A percentile compares a stretch with the other conserved stretches of the same genome.
Evolutionary conservation across 768 basidiomycete species (phyloP).

Genomic region (Daedaleopsis nitida): DNA sequence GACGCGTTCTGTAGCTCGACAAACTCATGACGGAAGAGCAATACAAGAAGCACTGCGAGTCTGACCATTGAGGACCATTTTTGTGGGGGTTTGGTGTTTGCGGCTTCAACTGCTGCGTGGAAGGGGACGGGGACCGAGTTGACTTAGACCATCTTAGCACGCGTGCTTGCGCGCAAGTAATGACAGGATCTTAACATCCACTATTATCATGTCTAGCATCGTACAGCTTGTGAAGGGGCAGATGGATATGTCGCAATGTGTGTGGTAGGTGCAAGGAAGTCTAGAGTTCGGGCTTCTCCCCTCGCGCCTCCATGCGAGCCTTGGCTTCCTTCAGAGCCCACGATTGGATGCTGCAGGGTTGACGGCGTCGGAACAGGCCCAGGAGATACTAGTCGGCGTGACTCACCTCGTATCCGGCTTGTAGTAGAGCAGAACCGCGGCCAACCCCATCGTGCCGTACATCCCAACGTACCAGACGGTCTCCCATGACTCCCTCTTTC

Average conservation of each 20-base stretch:
- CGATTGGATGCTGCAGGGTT: constrained; percentile 70
- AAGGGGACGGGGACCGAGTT: not conserved
- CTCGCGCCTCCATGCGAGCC: constrained; percentile 88
- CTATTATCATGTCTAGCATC: not conserved
- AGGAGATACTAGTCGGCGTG: not conserved
- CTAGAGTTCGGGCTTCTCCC: constrained; percentile 79
- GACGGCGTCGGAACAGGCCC: not conserved
- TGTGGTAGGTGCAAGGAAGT: constrained; percentile 18
- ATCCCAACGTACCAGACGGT: constrained; percentile 88
- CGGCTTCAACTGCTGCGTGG: constrained; percentile 18
- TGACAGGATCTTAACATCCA: constrained; percentile 16
- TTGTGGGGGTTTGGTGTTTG: not conserved
- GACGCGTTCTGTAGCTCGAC: constrained; percentile 52
- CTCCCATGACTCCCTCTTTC: constrained; percentile 91
- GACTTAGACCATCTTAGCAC: constrained; percentile 18
- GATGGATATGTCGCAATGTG: constrained; percentile 16
- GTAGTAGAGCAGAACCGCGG: constrained; percentile 78
- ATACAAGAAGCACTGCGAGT: constrained; percentile 67
- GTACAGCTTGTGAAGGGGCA: not conserved
- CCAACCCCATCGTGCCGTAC: constrained; percentile 84
- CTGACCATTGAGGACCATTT: constrained; percentile 15
- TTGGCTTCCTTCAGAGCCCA: constrained; percentile 94
- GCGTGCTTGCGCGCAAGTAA: constrained; percentile 15
- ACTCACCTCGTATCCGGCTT: constrained; percentile 92
- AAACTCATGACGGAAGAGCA: constrained; percentile 69